phyloP scores from a whole-genome alignment of 1,284 basidiomycete genomes.

The Ganoderma sinense region DNA sequence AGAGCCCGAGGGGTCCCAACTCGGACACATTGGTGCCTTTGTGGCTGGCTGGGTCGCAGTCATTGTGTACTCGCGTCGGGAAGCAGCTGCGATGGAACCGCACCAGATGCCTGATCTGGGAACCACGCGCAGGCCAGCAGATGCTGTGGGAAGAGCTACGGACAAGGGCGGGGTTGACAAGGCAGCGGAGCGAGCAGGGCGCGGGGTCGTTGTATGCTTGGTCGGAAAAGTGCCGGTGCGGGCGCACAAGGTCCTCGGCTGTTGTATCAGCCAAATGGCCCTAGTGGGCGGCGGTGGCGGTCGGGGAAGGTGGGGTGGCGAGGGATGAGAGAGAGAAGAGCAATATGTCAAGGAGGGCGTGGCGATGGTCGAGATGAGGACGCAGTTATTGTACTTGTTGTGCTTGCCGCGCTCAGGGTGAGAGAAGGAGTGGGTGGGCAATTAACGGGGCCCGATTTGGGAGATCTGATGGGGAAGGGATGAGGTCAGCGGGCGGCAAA shows the following conservation, averaged over 20 bases:
- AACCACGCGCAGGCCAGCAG: not conserved
- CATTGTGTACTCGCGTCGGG: not conserved
- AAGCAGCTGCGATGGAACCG: conserved; percentile 7
- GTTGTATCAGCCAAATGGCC: not conserved
- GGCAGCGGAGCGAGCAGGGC: not conserved
- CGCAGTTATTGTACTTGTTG: not conserved
- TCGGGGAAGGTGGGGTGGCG: not conserved
- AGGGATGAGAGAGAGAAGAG: not conserved
- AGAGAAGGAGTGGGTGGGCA: conserved; percentile 8
- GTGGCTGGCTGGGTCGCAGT: not conserved
- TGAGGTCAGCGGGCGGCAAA: conserved; percentile 16
- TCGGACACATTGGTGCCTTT: not conserved
- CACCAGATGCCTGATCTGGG: conserved; percentile 1
- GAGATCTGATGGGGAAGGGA: conserved; percentile 15
- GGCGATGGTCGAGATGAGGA: not conserved
- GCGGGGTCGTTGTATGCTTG: not conserved
- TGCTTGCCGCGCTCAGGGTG: not conserved
- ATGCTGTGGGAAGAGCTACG: not conserved
- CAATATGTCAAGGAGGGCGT: not conserved
- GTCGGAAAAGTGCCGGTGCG: not conserved
- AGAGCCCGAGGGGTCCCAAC: not conserved
- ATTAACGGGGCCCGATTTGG: conserved; percentile 16
- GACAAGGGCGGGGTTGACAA: not conserved
- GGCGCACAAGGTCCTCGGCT: not conserved
- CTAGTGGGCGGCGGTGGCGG: not conserved